Conservation (phyloP, 2,329 filamentous ascomycete genomes). For the Neonectria hederae region DNA sequence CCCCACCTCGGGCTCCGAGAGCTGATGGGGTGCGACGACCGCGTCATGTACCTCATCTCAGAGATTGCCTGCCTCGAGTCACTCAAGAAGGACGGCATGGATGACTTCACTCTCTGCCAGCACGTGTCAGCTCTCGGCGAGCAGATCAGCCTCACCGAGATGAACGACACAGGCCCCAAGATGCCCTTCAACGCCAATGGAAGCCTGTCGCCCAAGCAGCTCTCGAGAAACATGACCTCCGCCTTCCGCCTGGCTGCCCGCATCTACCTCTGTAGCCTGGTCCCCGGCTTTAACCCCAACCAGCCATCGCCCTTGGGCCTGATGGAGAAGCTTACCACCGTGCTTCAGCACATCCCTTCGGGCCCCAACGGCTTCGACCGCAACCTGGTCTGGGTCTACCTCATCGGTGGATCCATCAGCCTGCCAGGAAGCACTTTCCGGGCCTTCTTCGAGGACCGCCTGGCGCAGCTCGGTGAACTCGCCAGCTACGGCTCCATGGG, state of each 20-base stretch:
- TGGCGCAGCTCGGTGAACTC: conserved; percentile 78
- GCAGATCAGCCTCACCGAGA: conserved; percentile 85
- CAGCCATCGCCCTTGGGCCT: conserved; percentile 80
- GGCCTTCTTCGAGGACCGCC: conserved; percentile 78
- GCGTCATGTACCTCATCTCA: conserved; percentile 97
- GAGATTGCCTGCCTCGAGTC: conserved; percentile 97
- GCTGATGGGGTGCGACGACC: conserved; percentile 97
- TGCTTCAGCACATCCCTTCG: conserved; percentile 83
- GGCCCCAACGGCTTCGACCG: conserved; percentile 87
- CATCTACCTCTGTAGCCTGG: conserved; percentile 95
- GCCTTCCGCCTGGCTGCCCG: conserved; percentile 92
- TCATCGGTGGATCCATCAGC: conserved; percentile 85
- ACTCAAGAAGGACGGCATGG: conserved; percentile 83
- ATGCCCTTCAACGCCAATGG: conserved; percentile 74
- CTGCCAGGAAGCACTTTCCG: conserved; percentile 79
- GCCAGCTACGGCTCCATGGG: conserved; percentile 86
- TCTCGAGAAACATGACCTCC: conserved; percentile 87
- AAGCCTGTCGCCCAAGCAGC: conserved; percentile 80
- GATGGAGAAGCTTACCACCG: conserved; percentile 78
- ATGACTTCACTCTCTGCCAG: conserved; percentile 85
- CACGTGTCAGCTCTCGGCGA: conserved; percentile 89
- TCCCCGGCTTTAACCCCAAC: conserved; percentile 84
- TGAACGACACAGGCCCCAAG: conserved; percentile 65
- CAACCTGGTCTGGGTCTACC: conserved; percentile 90
- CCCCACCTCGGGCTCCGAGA: conserved; percentile 79